Conservation (phyloP, 192 early-diverging fungal genomes). For the Coemansia sp. region DNA sequence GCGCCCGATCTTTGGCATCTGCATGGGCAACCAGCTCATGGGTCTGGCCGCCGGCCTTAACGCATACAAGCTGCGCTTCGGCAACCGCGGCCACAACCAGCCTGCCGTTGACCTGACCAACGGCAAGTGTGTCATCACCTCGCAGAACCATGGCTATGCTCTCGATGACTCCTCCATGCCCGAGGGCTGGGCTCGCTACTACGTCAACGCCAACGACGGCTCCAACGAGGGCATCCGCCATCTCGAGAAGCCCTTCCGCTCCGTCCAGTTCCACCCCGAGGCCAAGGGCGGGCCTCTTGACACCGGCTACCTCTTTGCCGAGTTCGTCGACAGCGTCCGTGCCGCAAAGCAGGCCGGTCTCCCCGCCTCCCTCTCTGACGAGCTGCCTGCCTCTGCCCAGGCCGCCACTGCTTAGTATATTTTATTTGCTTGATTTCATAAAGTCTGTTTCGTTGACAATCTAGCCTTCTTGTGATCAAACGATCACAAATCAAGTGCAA, state of each 20-base stretch:
- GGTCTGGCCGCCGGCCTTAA: constrained; percentile 87
- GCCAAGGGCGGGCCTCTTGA: constrained; percentile 91
- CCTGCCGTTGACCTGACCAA: constrained; percentile 77
- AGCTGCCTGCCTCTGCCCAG: background rate
- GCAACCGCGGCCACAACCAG: constrained; percentile 97
- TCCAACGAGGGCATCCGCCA: constrained; percentile 94
- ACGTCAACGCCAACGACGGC: constrained; percentile 93
- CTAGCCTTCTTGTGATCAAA: too few relatives aligned
- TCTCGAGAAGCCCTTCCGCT: constrained; percentile 64
- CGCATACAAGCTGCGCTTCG: constrained; percentile 86
- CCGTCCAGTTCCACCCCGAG: constrained; percentile 97
- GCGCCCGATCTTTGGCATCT: constrained; percentile 94
- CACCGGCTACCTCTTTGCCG: constrained; percentile 87
- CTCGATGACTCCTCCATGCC: constrained; percentile 66
- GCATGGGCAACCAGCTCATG: constrained; percentile 93
- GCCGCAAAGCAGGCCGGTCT: constrained; percentile 30
- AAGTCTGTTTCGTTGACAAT: too few relatives aligned
- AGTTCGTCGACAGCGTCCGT: constrained; percentile 71
- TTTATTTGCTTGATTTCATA: too few relatives aligned
- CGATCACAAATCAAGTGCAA: too few relatives aligned
- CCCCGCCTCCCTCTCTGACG: background rate
- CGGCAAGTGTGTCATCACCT: constrained; percentile 86
- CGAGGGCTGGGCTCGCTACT: constrained; percentile 81
- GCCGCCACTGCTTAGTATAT: constrained; percentile 7
- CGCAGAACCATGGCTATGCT: constrained; percentile 93